phyloP scores from a whole-genome alignment of 805 yeast species.

The Kregervanrija delftensis region DNA sequence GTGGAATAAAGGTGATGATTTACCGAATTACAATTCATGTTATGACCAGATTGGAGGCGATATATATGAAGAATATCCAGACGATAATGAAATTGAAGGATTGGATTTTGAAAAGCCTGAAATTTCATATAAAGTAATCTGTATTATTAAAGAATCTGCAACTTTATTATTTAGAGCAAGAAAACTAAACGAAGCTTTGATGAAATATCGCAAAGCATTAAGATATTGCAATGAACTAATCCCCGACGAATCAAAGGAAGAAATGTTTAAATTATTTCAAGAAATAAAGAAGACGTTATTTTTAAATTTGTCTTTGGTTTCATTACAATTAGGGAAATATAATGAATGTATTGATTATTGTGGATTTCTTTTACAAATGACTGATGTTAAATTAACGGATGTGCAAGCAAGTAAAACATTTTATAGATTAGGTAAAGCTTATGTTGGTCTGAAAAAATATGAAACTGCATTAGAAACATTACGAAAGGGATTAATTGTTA shows the following conservation, averaged over 20 bases:
- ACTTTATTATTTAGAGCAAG: constrained; percentile 50
- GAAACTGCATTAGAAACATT: constrained; percentile 45
- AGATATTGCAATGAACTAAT: constrained; percentile 65
- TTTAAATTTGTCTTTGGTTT: constrained; percentile 52
- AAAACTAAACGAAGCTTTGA: constrained; percentile 42
- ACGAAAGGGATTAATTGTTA: constrained; percentile 32
- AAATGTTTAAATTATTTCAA: constrained; percentile 41
- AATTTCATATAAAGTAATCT: constrained; percentile 43
- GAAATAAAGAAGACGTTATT: constrained; percentile 44
- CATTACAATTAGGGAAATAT: constrained; percentile 43
- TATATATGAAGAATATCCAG: constrained; percentile 69
- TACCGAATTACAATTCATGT: constrained; percentile 61
- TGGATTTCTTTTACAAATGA: constrained; percentile 48
- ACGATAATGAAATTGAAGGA: constrained; percentile 54
- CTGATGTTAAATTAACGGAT: constrained; percentile 16
- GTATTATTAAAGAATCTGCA: constrained; percentile 62
- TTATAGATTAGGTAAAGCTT: constrained; percentile 25
- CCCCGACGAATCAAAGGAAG: constrained; percentile 57
- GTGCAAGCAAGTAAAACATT: constrained; percentile 22
- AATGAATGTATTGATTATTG: constrained; percentile 48
- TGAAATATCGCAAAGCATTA: constrained; percentile 60
- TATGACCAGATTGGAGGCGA: constrained; percentile 61
- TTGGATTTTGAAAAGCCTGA: constrained; percentile 42
- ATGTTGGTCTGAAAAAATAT: constrained; percentile 36
- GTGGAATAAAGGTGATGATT: constrained; percentile 45